Evolutionary conservation across 2,329 filamentous ascomycete genomes (phyloP).

Genomic region (Corinectria fuckeliana): DNA sequence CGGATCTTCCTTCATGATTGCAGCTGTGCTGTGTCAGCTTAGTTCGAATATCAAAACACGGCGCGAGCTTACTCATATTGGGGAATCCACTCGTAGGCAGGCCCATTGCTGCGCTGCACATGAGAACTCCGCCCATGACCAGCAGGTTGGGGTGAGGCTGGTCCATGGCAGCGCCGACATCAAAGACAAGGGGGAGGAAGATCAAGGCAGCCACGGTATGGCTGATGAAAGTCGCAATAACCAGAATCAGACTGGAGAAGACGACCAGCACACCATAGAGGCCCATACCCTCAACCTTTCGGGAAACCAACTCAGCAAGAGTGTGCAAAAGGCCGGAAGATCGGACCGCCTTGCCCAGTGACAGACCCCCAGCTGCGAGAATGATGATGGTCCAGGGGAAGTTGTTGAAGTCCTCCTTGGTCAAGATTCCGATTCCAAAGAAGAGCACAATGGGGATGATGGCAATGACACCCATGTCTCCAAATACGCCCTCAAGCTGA

Average conservation of each 20-base stretch:
- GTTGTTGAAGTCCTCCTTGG: conserved; percentile 99
- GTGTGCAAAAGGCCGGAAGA: conserved; percentile 91
- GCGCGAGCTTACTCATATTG: conserved; percentile 88
- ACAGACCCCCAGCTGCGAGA: conserved; percentile 89
- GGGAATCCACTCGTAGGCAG: conserved; percentile 96
- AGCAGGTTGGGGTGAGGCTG: conserved; percentile 92
- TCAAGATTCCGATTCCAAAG: conserved; percentile 94
- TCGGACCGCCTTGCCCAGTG: conserved; percentile 91
- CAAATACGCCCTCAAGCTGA: conserved; percentile 84
- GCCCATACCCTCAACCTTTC: conserved; percentile 75
- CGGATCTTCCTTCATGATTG: conserved; percentile 98
- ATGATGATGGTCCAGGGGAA: conserved; percentile 99
- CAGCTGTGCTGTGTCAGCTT: conserved; percentile 62
- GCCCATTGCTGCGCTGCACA: conserved; percentile 97
- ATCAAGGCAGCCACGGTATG: conserved; percentile 97
- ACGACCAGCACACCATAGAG: conserved; percentile 87
- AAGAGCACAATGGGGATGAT: conserved; percentile 96
- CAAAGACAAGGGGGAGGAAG: conserved; percentile 85
- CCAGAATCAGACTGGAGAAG: conserved; percentile 82
- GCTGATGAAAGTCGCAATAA: conserved; percentile 96
- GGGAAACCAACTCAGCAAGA: conserved; percentile 79
- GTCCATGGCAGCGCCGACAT: conserved; percentile 85
- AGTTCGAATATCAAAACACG: neutral
- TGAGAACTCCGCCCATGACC: conserved; percentile 93
- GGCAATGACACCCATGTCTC: conserved; percentile 97